A percentile compares a stretch with the other conserved stretches of the same genome.
These are phyloP conservation scores for Pisolithus microcarpus DNA, from an alignment of 768 basidiomycete genomes.

Conservation along the genomic window DNA sequence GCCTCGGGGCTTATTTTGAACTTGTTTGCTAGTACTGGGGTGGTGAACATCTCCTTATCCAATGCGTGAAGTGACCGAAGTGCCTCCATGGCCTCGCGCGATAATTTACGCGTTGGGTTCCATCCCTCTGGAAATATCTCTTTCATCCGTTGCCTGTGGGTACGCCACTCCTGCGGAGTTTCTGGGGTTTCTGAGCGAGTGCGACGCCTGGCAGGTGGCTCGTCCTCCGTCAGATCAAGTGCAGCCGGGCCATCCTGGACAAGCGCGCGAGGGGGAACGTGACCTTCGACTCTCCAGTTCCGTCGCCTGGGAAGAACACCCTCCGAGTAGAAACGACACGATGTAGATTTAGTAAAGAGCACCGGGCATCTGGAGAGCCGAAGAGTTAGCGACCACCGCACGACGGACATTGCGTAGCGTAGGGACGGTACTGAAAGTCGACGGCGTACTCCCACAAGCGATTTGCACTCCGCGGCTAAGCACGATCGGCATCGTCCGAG, in stretches of 20 bases:
- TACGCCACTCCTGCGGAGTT: constrained; percentile 41
- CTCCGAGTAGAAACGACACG: constrained; percentile 22
- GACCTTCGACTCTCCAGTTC: constrained; percentile 26
- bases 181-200: constrained; percentile 12
- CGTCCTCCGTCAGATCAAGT: constrained; percentile 26
- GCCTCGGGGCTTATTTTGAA: constrained; percentile 81
- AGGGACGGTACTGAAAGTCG: background rate
- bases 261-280: constrained; percentile 26
- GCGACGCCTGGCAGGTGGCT: constrained; percentile 20
- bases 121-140: constrained; percentile 60
- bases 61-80: constrained; percentile 58
- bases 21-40: constrained; percentile 61
- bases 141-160: constrained; percentile 45
- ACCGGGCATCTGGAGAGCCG: background rate
- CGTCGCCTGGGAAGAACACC: constrained; percentile 15
- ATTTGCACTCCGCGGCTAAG: background rate
- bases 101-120: constrained; percentile 74
- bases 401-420: background rate
- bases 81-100: constrained; percentile 78
- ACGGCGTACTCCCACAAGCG: background rate
- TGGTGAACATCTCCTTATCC: constrained; percentile 59
- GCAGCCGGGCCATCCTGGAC: constrained; percentile 14
- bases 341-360: constrained; percentile 2
- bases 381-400: background rate
- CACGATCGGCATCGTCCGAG: background rate